phyloP scores from a whole-genome alignment of 345 rosid genomes.

The Linum usitatissimum region DNA sequence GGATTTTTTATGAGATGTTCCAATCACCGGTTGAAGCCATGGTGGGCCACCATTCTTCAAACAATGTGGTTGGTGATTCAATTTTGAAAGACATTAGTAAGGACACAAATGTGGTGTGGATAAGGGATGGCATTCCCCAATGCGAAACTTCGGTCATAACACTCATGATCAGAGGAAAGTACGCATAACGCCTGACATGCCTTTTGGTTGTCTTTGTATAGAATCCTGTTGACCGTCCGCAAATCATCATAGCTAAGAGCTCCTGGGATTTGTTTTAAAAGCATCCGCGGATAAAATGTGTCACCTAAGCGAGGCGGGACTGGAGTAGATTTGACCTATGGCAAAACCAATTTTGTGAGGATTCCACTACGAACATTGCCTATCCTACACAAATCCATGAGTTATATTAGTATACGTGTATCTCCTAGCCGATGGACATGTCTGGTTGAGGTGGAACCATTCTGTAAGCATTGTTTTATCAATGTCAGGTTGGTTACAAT shows the following conservation, averaged over 20 bases:
- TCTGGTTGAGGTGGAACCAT: neutral
- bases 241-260: no score
- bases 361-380: no score
- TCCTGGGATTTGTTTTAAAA: no score
- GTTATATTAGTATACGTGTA: neutral
- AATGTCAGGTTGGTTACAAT: neutral
- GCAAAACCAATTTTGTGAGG: no score
- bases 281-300: no score
- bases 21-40: neutral
- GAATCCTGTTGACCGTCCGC: no score
- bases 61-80: neutral
- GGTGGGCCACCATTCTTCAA: neutral
- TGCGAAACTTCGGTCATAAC: neutral
- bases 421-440: neutral
- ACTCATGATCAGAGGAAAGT: neutral
- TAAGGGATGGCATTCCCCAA: neutral
- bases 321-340: no score
- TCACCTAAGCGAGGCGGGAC: no score
- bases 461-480: neutral
- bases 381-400: neutral
- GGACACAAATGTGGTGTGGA: neutral
- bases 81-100: no score
- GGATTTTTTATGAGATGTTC: neutral
- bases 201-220: no score
- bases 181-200: neutral